A percentile compares a stretch with the other conserved stretches of the same genome.
phyloP scores from a whole-genome alignment of 2,329 filamentous ascomycete species.

The Chrysoporthe austroafricana region DNA sequence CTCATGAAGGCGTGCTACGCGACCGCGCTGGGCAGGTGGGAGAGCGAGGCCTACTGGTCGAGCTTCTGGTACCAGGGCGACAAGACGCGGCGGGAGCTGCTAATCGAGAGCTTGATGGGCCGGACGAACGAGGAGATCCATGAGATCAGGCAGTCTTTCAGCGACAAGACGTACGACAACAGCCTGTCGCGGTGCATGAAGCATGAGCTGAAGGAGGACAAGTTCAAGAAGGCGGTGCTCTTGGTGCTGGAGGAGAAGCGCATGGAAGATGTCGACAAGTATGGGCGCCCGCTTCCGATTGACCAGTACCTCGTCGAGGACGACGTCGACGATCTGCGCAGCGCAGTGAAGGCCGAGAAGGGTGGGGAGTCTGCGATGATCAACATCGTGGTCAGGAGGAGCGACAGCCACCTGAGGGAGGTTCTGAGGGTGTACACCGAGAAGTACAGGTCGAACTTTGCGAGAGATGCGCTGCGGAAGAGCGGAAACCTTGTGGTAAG shows the following conservation, averaged over 20 bases:
- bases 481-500: constrained; percentile 90
- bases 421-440: constrained; percentile 78
- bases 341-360: constrained; percentile 70
- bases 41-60: constrained; percentile 95
- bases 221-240: constrained; percentile 88
- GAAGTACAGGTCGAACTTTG: constrained; percentile 79
- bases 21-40: constrained; percentile 86
- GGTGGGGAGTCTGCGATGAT: constrained; percentile 91
- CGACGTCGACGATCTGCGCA: constrained; percentile 74
- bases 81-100: constrained; percentile 79
- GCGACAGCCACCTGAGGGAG: constrained; percentile 80
- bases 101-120: constrained; percentile 93
- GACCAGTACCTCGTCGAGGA: constrained; percentile 66
- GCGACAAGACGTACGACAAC: constrained; percentile 88
- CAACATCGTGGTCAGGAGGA: constrained; percentile 77
- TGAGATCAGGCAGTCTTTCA: constrained; percentile 85
- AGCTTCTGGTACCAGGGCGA: constrained; percentile 97
- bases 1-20: constrained; percentile 93
- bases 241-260: constrained; percentile 80
- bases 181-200: constrained; percentile 84
- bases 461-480: constrained; percentile 82
- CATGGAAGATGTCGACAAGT: constrained; percentile 77
- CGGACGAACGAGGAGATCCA: constrained; percentile 85
- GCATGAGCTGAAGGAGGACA: constrained; percentile 90
- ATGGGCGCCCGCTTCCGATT: constrained; percentile 60